Base-by-base conservation (phyloP, 192 early-diverging fungal species). In the Chytriomyces confervae region DNA sequence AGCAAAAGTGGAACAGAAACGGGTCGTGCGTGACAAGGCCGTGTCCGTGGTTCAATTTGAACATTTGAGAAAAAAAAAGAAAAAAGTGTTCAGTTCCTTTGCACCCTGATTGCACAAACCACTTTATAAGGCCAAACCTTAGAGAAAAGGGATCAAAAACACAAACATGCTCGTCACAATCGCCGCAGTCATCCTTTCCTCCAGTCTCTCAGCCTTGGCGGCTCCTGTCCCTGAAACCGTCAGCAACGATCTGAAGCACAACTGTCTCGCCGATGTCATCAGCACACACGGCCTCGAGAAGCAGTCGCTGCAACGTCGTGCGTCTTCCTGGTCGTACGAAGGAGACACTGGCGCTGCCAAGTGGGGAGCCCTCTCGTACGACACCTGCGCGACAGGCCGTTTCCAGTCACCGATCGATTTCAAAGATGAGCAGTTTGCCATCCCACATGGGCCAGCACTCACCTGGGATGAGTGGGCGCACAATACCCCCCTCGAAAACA, bases 401-500 rank as follows among this genome's bases (percentile, higher is more conserved):
- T 57, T 57, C 72, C 88, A 91, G 70, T 90, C 89, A 4, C 89
- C 89, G 24, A 82, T 91, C 68, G 77, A 91, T 66, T 77, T 90
- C 64, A 69, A 68, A 5, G 20, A 61, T 20, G 71, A 84, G 49
- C 18, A 24, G 2, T 29, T 53, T 5, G 61, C 79, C 27, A 11
- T 43, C 36, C 43, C 20, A 7, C 29, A 23, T 43, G 50, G 57
- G 44, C 60, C 80, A 6, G 50, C 20, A 18, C 8, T 72, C 16
- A 8, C 44, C 10, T 57, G 69, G 69, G 29, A 13, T 5, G 18
- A 49, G 20, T 53, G 13, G 46, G 8, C 20, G 9, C 23, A 20
- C 8, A 7, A 9, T 20, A 53, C 53, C 53, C 71, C 80, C 27
- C 72, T 76, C 75, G n/a, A 24, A 18, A 76, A 76, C 43, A 76